Evolutionary conservation across 1,284 basidiomycete genomes (phyloP), one percentile per base, ranked within the genome.

Genomic region (Rhodotorula mucilaginosa): DNA sequence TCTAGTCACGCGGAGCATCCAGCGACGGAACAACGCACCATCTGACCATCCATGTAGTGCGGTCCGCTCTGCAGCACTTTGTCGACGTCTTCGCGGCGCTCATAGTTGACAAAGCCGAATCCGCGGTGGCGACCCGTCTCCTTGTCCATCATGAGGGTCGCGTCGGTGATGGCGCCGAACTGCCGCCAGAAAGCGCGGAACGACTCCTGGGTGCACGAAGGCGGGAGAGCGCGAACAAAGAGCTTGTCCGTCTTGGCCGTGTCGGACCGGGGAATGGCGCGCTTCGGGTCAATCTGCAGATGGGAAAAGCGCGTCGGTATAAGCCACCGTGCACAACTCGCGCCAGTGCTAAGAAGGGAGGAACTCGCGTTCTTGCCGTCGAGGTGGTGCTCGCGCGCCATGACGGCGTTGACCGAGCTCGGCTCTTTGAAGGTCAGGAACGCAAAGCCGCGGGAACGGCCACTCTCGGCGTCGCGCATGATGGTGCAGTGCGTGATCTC

Each of bases 131-230:
- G 84, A 48, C 92, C 91, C 23, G 93, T 97, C 81, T 98, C 93
- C 65, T 94, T 90, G 82, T 99, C 97, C 79, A 97, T 87, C 97
- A 99, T 99, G 79, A 99, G 93, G 0, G 94, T 98, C 63, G 95
- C 93, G 81, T 99, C 96, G 79, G 95, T 90, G 72, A 99, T 93
- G 77, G 89, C 89, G 71, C 96, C 97, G 79, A 84, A 87, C 80
- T 95, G 91, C 58, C 89, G 88, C 82, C 98, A 96, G 83, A 91
- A 97, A 70, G 89, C 87, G 74, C 91, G 88, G 88, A 99, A 93
- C 12, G 90, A 91, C 77, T 97, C 93, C 31, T 91, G 92, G 12
- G 95, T 98, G 59, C 97, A 93, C 65, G 87, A 89, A 29, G 91
- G 88, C 1, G 96, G 91, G 12, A 99, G 86, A 52, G 95, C 94